Evolutionary conservation across 768 basidiomycete species (phyloP), one percentile per base, ranked within the genome.

Genomic region (Symmetrospora coprosmae): DNA sequence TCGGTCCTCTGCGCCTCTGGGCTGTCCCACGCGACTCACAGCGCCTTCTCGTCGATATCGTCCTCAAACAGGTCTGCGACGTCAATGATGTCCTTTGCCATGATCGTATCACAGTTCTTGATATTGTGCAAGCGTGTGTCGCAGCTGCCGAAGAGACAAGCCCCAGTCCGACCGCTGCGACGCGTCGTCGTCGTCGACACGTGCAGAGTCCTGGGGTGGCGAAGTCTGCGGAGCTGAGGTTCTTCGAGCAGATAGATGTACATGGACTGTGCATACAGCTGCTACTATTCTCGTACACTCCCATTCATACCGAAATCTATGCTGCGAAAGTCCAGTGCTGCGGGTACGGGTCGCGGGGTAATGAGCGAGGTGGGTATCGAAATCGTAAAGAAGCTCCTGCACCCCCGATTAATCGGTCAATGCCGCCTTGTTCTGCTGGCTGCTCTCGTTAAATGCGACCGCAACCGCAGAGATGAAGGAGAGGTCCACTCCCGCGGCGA

Each of bases 11-110:
- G 55, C 31, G 2, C 7, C 31, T 27, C 21, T n/a, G 23, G 27
- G 39, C 17, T 11, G 9, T 31, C n/a, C 40, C 23, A n/a, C 13
- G 43, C 43, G 21, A 46, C 55, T 14, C n/a, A 58, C 55, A 58
- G 30, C 31, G 55, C 55, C 28, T 58, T 58, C 55, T 58, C 55
- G 25, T 58, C 55, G 4, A 58, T 21, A 43, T 58, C 55, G 14
- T 58, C 55, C 30, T 58, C 41, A 31, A 58, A 58, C 25, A 58
- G 55, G 25, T 58, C 55, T 6, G 46, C 40, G 6, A 46, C 40
- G 27, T 58, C 55, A n/a, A n/a, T n/a, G 25, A 46, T 40, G 28
- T 39, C 38, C 40, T 31, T 43, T 3, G 55, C 41, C 55, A 58
- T 58, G 39, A n/a, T n/a, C n/a, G n/a, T n/a, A n/a, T n/a, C n/a